Conservation (phyloP, 1,139 yeast genomes). For the Candida sanyaensis region DNA sequence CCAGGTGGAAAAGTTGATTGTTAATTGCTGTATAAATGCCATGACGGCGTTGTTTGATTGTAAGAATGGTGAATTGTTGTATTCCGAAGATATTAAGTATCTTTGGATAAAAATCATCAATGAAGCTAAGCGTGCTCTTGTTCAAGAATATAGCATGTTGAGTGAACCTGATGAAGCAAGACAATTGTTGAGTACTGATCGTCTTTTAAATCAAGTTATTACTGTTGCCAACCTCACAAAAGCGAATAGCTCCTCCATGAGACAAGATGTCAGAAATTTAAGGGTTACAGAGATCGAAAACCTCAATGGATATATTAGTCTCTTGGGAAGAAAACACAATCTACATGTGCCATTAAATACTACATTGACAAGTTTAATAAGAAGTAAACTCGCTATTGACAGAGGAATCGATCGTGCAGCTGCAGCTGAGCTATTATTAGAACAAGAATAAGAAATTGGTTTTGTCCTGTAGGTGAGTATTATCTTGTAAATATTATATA, state of each 20-base stretch:
- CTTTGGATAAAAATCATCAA: slow-evolving; percentile 42
- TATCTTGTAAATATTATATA: background rate
- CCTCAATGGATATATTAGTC: slow-evolving; percentile 72
- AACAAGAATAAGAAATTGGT: background rate
- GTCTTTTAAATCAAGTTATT: slow-evolving; percentile 49
- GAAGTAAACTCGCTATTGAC: slow-evolving; percentile 39
- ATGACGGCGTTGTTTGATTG: slow-evolving; percentile 69
- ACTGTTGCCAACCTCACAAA: slow-evolving; percentile 49
- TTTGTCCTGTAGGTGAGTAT: background rate
- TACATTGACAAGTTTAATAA: slow-evolving; percentile 49
- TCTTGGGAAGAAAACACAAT: slow-evolving; percentile 47
- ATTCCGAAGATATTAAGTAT: slow-evolving; percentile 29
- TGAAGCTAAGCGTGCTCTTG: slow-evolving; percentile 48
- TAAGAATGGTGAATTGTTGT: slow-evolving; percentile 66
- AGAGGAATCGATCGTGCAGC: slow-evolving; percentile 28
- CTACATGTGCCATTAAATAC: slow-evolving; percentile 49
- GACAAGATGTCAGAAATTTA: slow-evolving; percentile 69
- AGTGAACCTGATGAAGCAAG: slow-evolving; percentile 23
- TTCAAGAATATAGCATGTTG: slow-evolving; percentile 36
- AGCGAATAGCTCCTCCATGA: slow-evolving; percentile 81
- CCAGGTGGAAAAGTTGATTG: slow-evolving; percentile 75
- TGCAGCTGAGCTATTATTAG: slow-evolving; percentile 7
- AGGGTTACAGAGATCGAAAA: slow-evolving; percentile 74
- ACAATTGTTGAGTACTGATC: slow-evolving; percentile 38
- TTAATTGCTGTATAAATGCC: slow-evolving; percentile 77